These are phyloP conservation scores for Marchantia polymorpha DNA, from an alignment of 225 moss, liverwort and hornwort species.

Conservation along the genomic window DNA sequence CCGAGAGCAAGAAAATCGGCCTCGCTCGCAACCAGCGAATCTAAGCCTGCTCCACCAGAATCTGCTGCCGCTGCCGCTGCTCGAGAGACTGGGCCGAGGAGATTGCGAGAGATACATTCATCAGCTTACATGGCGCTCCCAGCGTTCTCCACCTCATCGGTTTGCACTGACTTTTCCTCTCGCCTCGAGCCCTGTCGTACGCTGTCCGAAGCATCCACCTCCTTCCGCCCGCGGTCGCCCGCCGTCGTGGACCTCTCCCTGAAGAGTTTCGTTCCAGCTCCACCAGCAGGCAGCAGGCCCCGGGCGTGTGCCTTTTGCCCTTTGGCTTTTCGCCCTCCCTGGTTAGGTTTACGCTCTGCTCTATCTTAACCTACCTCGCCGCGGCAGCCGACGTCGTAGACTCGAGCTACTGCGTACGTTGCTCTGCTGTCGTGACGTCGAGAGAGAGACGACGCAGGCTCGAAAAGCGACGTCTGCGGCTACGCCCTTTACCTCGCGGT, in stretches of 20 bases:
- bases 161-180: neutral
- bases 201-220: neutral
- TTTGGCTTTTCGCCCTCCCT: slow-evolving; percentile 8
- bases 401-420: too few relatives aligned
- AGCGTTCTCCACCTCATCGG: slow-evolving; percentile 16
- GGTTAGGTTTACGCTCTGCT: neutral
- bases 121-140: slow-evolving; percentile 4
- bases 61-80: neutral
- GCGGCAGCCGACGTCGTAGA: too few relatives aligned
- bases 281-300: neutral
- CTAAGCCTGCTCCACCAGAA: neutral
- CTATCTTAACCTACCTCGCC: neutral
- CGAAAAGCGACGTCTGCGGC: too few relatives aligned
- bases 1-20: neutral
- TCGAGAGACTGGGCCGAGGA: slow-evolving; percentile 1
- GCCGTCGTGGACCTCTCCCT: slow-evolving; percentile 8
- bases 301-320: neutral
- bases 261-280: slow-evolving; percentile 20
- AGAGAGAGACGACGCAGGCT: too few relatives aligned
- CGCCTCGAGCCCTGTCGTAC: neutral
- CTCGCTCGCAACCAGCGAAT: neutral
- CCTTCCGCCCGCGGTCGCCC: neutral
- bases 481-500: too few relatives aligned
- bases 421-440: too few relatives aligned
- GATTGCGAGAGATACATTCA: slow-evolving; percentile 19